Base-by-base conservation (phyloP, 441 rosid species). In the Aleurites moluccanus region DNA sequence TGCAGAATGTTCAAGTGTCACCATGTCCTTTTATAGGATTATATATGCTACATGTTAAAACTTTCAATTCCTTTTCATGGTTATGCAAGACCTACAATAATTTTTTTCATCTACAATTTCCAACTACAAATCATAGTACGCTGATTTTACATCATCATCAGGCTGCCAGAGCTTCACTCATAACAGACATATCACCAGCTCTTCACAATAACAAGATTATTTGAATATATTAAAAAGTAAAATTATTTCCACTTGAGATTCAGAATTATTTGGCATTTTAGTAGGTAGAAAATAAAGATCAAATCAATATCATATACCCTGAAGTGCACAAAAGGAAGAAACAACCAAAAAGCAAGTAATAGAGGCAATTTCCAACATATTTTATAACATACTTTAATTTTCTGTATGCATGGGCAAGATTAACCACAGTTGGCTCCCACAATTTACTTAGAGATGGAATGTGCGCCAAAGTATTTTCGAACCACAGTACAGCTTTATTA, bases 341-440 rank as follows among this genome's bases (percentile, higher is more conserved):
- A 44, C 44, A 67, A 67, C 70, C 11, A 38, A 59, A 35, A 28
- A 25, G 30, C 9, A 63, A 67, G 30, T 20, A 57, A 74, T 56
- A 67, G 38, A 53, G 25, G 53, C 15, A 61, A 69, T 50, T 67
- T 49, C 55, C 50, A 38, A 44, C 35, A 72, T n/a, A 64, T 15
- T 70, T 28, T 60, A 64, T 61, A 73, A 62, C 82, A 35, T 87
- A 95, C 98, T 88, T 90, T 45, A 93, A 82, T 78, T 95, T 95
- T 75, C 98, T 83, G 85, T 84, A 91, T 47, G 97, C 88, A 85
- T 90, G 98, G 75, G 95, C 97, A 63, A 93, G 92, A 86, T 93
- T 95, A 75, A 91, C 93, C 59, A 95, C 80, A 64, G 99, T 90
- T 57, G 98, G 90, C 83, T 91, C 98, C 98, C 97, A 93, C 84